A percentile compares a stretch with the other conserved stretches of the same genome.
These are phyloP conservation scores for Curvularia hawaiiensis DNA, from an alignment of 2,329 filamentous ascomycete species.

Conservation along the genomic window DNA sequence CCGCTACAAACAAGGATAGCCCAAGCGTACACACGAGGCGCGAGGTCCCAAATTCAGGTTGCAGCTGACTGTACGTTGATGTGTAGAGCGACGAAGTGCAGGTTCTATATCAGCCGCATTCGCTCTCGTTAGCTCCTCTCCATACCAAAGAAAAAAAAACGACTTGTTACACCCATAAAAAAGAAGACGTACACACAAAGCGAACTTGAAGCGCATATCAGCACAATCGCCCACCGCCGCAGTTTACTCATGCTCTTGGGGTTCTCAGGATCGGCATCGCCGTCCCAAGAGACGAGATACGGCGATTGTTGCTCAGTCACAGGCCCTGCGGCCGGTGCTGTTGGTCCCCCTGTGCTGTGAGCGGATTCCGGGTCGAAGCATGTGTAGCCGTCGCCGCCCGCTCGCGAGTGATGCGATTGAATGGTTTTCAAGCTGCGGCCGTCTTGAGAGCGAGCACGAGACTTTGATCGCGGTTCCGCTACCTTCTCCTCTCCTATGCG, in stretches of 20 bases:
- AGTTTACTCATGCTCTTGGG: slow-evolving; percentile 69
- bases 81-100: slow-evolving; percentile 90
- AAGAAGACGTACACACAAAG: slow-evolving; percentile 75
- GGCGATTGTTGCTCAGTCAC: slow-evolving; percentile 43
- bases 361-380: slow-evolving; percentile 38
- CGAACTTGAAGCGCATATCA: slow-evolving; percentile 74
- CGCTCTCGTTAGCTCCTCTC: slow-evolving; percentile 1
- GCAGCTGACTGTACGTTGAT: slow-evolving; percentile 77
- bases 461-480: slow-evolving; percentile 1
- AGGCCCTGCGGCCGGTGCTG: slow-evolving; percentile 19
- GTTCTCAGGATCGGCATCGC: slow-evolving; percentile 72
- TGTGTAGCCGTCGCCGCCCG: slow-evolving; percentile 47
- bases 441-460: slow-evolving; percentile 22
- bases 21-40: slow-evolving; percentile 78
- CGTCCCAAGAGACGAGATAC: slow-evolving; percentile 78
- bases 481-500: slow-evolving; percentile 12
- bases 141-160: too few relatives aligned
- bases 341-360: neutral
- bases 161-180: neutral
- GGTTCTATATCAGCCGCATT: slow-evolving; percentile 59
- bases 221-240: slow-evolving; percentile 80
- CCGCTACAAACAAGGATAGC: slow-evolving; percentile 81
- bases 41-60: slow-evolving; percentile 73
- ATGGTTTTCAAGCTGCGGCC: slow-evolving; percentile 24
- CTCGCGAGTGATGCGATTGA: slow-evolving; percentile 44